These are phyloP conservation scores for Curvularia eragrostidis DNA, from an alignment of 2,329 filamentous ascomycete genomes.

Conservation along the genomic window DNA sequence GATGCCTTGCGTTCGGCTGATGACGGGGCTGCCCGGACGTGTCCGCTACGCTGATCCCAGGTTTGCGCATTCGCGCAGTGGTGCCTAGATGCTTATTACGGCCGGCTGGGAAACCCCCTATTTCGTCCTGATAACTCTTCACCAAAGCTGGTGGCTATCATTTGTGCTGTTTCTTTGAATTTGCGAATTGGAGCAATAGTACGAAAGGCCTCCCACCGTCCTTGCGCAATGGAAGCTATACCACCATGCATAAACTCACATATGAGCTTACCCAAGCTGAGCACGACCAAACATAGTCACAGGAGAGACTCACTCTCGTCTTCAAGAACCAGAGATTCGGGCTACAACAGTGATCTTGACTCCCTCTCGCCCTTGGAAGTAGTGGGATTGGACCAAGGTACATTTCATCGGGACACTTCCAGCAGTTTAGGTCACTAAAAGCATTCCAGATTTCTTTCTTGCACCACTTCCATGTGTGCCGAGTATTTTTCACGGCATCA, in stretches of 20 bases:
- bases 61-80: conserved; percentile 31
- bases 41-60: conserved; percentile 22
- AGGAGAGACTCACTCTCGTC: conserved; percentile 39
- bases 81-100: conserved; percentile 19
- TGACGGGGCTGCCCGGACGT: conserved; percentile 12
- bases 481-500: conserved; percentile 12
- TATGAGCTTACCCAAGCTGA: conserved; percentile 27
- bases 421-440: conserved; percentile 13
- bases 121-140: not conserved
- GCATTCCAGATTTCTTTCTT: conserved; percentile 14
- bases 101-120: conserved; percentile 18
- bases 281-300: conserved; percentile 21
- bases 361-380: conserved; percentile 37
- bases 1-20: conserved; percentile 19
- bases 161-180: not conserved
- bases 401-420: not conserved
- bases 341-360: conserved; percentile 41
- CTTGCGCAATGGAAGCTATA: conserved; percentile 25
- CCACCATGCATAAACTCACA: conserved; percentile 14
- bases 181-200: conserved; percentile 10
- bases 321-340: conserved; percentile 39
- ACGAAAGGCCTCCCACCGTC: not conserved
- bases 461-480: conserved; percentile 12
- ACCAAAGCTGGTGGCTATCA: not conserved
- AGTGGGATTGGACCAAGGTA: conserved; percentile 24